A percentile compares a stretch with the other conserved stretches of the same genome.
phyloP scores from a whole-genome alignment of 345 rosid species.

The Ailanthus altissimus region DNA sequence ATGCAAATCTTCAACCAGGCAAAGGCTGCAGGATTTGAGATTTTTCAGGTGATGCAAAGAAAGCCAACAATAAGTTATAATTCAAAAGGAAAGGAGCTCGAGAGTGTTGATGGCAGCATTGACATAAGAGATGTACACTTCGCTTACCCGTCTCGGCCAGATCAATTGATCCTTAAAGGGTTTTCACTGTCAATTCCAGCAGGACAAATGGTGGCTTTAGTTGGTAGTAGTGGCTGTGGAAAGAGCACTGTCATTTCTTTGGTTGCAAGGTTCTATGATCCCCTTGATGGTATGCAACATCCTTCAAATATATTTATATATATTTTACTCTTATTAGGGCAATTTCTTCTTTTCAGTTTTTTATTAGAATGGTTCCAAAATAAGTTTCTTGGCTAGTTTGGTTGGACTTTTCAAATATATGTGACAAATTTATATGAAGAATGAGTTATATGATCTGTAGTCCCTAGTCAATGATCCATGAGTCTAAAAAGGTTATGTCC shows the following conservation, averaged over 20 bases:
- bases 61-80: conserved; percentile 38
- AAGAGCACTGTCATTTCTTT: conserved; percentile 62
- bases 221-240: conserved; percentile 70
- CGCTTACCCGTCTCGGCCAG: conserved; percentile 60
- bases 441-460: no score
- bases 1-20: conserved; percentile 68
- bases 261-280: conserved; percentile 65
- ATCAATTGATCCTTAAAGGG: conserved; percentile 48
- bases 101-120: conserved; percentile 46
- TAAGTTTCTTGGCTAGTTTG: no score
- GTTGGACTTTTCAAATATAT: no score
- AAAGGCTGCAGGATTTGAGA: conserved; percentile 63
- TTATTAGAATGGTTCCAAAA: no score
- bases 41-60: conserved; percentile 50
- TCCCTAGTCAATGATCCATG: no score
- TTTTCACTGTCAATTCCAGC: conserved; percentile 60
- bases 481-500: no score
- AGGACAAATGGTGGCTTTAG: conserved; percentile 56
- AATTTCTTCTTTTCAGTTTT: no score
- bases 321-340: no score
- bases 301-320: neutral
- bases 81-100: conserved; percentile 29
- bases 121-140: conserved; percentile 42
- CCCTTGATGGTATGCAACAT: conserved; percentile 40
- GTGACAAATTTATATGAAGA: no score